A percentile compares a stretch with the other conserved stretches of the same genome.
phyloP scores from a whole-genome alignment of 768 basidiomycete species.

The Kwoniella newhampshirensis region DNA sequence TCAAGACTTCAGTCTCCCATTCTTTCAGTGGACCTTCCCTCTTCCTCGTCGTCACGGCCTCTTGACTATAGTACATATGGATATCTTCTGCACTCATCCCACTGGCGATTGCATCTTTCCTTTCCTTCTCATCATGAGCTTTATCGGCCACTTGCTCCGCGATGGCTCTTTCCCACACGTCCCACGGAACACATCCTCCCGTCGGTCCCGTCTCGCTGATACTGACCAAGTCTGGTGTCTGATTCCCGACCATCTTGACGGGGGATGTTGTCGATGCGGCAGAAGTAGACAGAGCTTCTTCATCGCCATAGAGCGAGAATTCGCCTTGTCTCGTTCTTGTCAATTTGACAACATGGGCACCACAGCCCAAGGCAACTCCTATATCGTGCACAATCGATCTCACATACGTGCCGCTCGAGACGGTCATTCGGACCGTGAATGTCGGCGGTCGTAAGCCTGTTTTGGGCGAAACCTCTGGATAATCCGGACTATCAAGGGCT shows the following conservation, averaged over 20 bases:
- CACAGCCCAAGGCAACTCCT: constrained; percentile 75
- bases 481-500: too few species aligned
- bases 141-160: constrained; percentile 64
- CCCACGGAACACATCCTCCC: constrained; percentile 57
- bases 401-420: constrained; percentile 95
- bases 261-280: constrained; percentile 3
- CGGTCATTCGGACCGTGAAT: constrained; percentile 86
- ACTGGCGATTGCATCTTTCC: constrained; percentile 38
- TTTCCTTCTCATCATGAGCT: constrained; percentile 26
- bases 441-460: constrained; percentile 61
- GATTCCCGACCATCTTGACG: constrained; percentile 52
- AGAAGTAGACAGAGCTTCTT: constrained; percentile 15
- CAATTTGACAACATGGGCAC: constrained; percentile 89
- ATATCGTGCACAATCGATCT: constrained; percentile 93
- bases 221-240: too few species aligned
- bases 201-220: constrained; percentile 58
- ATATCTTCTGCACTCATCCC: constrained; percentile 54
- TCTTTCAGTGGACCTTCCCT: constrained; percentile 59
- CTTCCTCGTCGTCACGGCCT: constrained; percentile 59
- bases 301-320: constrained; percentile 56
- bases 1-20: constrained; percentile 82
- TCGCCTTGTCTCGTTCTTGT: constrained; percentile 85
- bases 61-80: constrained; percentile 12
- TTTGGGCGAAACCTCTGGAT: constrained; percentile 29
- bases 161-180: constrained; percentile 47